Conservation (phyloP, 805 yeast species). For the Lipomyces lipofer region DNA sequence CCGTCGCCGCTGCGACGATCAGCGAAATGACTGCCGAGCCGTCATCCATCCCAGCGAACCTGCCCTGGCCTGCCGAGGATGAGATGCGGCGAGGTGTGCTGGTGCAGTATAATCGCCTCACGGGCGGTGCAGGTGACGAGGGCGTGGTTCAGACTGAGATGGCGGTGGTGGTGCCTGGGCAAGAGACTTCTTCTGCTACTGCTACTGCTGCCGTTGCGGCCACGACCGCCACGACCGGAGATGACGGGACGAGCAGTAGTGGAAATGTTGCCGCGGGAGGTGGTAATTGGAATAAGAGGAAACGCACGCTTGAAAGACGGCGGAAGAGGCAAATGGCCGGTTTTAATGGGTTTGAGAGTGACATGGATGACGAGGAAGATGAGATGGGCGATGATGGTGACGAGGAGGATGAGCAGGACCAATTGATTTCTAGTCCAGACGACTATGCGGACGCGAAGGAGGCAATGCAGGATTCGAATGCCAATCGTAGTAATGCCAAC, state of each 20-base stretch:
- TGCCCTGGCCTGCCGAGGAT: conserved; percentile 36
- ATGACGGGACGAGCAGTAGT: neutral
- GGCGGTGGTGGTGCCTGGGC: conserved; percentile 5
- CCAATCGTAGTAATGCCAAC: conserved; percentile 14
- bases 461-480: neutral
- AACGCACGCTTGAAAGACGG: neutral
- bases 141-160: neutral
- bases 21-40: conserved; percentile 11
- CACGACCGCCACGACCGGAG: neutral
- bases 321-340: neutral
- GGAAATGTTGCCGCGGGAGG: neutral
- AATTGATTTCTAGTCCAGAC: neutral
- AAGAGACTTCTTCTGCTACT: neutral
- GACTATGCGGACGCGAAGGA: neutral
- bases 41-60: conserved; percentile 26
- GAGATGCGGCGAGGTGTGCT: conserved; percentile 32
- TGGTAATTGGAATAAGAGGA: neutral
- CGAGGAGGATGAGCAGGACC: neutral
- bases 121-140: conserved; percentile 2
- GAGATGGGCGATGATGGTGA: conserved; percentile 3
- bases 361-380: neutral
- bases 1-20: conserved; percentile 10
- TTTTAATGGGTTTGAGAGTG: neutral
- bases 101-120: conserved; percentile 9
- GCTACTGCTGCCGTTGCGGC: neutral